Evolutionary conservation across 768 basidiomycete genomes (phyloP), one percentile per base, ranked within the genome.

Genomic region (Pleurotus sapidus): DNA sequence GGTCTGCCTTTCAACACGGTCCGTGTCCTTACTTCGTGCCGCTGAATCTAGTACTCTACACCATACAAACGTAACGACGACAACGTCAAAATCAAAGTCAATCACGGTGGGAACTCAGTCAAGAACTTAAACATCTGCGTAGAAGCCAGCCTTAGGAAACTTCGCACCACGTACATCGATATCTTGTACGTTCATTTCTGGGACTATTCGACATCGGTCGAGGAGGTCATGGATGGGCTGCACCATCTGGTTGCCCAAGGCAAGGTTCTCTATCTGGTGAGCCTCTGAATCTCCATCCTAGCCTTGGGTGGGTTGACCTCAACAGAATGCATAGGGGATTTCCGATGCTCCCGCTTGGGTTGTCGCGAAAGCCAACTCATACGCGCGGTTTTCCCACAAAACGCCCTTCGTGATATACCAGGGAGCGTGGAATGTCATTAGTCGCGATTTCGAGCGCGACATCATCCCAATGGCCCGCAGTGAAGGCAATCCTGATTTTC

Each of bases 371-470:
- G 78, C 77, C 3, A 84, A 84, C 62, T 72, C 76, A 51, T 84
- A 81, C 55, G 80, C 82, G 8, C 68, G 76, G 0, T 69, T 72
- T 27, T 75, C 83, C 43, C 80, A 72, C 0, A 66, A 79, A 54
- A 77, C 78, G 0, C 83, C 78, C 2, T 86, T 85, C 64, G 71
- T 73, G 17, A 71, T 85, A 23, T 85, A 84, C 65, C 82, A 80
- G 68, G 82, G 78, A 3, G 57, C 54, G 5, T 80, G 77, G 77
- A 77, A 72, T 61, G 65, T 77, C 9, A 65, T 79, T 57, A 60
- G 71, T 2, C 73, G 83, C 37, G 76, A 77, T 27, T 71, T 83
- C 46, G 82, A 84, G 64, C 72, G 82, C 6, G 83, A 84, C 1
- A 79, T 84, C 56, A 77, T 84, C 49, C 77, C 77, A 5, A 78